Evolutionary conservation across 768 basidiomycete genomes (phyloP).

Genomic region (Podaxis rugospora): DNA sequence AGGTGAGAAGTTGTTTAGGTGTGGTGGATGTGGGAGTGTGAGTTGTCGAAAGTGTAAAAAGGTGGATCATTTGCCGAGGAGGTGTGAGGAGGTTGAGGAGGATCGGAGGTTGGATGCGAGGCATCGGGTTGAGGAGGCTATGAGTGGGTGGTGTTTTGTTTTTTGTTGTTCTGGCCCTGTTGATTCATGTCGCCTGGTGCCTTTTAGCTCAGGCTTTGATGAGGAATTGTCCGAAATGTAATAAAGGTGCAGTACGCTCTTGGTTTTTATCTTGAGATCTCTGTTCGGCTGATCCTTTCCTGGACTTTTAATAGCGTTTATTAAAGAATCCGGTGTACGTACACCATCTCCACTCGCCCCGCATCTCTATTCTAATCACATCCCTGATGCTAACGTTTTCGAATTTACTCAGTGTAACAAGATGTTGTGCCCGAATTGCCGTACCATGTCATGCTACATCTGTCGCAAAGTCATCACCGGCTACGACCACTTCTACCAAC

Average conservation of each 20-base stretch:
- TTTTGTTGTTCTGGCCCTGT: background rate
- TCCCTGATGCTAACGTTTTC: conserved; percentile 3
- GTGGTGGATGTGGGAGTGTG: conserved; percentile 64
- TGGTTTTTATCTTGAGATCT: background rate
- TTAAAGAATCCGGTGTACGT: conserved; percentile 71
- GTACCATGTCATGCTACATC: conserved; percentile 76
- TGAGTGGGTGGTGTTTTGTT: conserved; percentile 52
- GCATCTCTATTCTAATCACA: conserved; percentile 26
- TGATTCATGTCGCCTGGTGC: background rate
- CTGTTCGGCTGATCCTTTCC: background rate
- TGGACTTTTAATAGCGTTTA: conserved; percentile 72
- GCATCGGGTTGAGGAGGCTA: conserved; percentile 87
- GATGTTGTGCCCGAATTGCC: conserved; percentile 76
- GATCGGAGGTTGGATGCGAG: conserved; percentile 71
- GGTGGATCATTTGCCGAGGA: conserved; percentile 80
- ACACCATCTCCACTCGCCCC: no score
- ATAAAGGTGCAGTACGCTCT: conserved; percentile 51
- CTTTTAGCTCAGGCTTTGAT: conserved; percentile 69
- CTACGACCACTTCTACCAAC: conserved; percentile 72
- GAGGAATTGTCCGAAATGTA: conserved; percentile 84
- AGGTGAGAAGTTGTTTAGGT: conserved; percentile 58
- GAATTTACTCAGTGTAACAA: conserved; percentile 72
- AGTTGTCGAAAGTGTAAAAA: conserved; percentile 81
- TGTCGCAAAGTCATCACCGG: conserved; percentile 71
- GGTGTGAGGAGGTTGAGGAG: conserved; percentile 73